Base-by-base conservation (phyloP, 2,329 filamentous ascomycete genomes). In the Penicillium fuscoglaucum region DNA sequence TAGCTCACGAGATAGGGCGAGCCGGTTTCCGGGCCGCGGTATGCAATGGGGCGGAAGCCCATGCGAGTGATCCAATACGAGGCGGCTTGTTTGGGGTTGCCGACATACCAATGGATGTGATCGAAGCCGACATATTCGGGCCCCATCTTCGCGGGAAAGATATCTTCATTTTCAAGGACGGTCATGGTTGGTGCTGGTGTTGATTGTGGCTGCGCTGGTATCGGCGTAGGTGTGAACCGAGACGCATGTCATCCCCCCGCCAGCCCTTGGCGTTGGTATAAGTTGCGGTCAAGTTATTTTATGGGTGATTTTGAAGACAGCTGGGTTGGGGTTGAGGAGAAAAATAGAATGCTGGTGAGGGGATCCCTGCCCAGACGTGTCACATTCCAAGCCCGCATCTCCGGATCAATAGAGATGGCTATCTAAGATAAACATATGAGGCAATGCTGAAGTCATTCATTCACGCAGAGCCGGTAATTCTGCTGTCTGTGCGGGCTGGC, bases 1-100 rank as follows among this genome's bases (percentile, higher is more conserved):
- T 96, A 90, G 6, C 89, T 93, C 21, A 90, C 87, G 60, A 92
- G 83, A 67, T 85, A 88, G 52, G 90, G 85, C 55, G 88, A 91
- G 59, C 91, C 91, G 1, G 91, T 96, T 77, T 96, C 92, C 10
- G 96, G 86, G 8, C 91, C 92, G 46, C 84, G 84, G 77, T 96
- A 96, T 61, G 91, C 92, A 58, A 96, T 78, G 21, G 84, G 84
- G 66, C 83, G 81, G 79, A 96, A 96, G 54, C 90, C 91, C 79
- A 96, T 90, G 62, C 91, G 88, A 19, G 84, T 87, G 64, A 87
- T 87, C 78, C 96, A 96, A 78, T 90, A 96, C 10, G 89, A 84
- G 24, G 92, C 91, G 5, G 91, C 90, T 79, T 96, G 91, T 77
- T 96, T 96, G 63, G 92, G 91, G 73, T 96, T 96, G 70, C 91